Base-by-base conservation (phyloP, 768 basidiomycete genomes). In the Phlebiopsis gigantea region DNA sequence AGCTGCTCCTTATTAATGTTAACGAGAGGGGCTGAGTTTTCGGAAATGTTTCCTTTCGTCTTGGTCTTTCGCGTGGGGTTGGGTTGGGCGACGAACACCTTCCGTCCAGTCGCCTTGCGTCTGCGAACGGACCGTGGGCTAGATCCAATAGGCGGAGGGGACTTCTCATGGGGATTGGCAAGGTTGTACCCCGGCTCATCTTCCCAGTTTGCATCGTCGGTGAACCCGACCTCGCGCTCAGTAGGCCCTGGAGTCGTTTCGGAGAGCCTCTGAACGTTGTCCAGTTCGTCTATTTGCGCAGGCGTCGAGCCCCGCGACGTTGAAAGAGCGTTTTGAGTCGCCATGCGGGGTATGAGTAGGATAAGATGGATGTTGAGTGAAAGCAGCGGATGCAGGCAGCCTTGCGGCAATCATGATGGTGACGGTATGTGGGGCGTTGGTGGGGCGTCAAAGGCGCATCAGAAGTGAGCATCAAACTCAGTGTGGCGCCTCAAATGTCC, bases 1-100 rank as follows among this genome's bases (percentile, higher is more conserved):
- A 64, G 47, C 44, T 64, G 55, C 49, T 61, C 52, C 58, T 67
- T 39, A 55, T 59, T 66, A 15, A 71, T 46, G 28, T 56, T 52
- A 25, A 60, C 24, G 9, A 60, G 52, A 2, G 59, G 56, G 1
- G 55, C 44, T 2, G 31, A 28, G 34, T 57, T 45, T 5, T 53
- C 55, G 24, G 42, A 21, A 12, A 57, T 26, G 46, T 52, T 46
- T 1, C 56, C 47, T 19, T 56, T 56, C 28, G 34, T 41, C 53
- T 48, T 46, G 14, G 46, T 14, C 41, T 41, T 49, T 28, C 31
- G 44, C 6, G 22, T 15, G 17, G 54, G 22, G 45, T 25, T 56
- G 21, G 58, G 58, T 28, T 59, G 58, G 24, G 58, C 54, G 30
- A 59, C 53, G 41, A 56, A 59, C 17, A 52, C 46, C 39, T 49